A percentile compares a stretch with the other conserved stretches of the same genome.
These are phyloP conservation scores for Ramaria rubella DNA, from an alignment of 768 basidiomycete genomes.

Conservation along the genomic window DNA sequence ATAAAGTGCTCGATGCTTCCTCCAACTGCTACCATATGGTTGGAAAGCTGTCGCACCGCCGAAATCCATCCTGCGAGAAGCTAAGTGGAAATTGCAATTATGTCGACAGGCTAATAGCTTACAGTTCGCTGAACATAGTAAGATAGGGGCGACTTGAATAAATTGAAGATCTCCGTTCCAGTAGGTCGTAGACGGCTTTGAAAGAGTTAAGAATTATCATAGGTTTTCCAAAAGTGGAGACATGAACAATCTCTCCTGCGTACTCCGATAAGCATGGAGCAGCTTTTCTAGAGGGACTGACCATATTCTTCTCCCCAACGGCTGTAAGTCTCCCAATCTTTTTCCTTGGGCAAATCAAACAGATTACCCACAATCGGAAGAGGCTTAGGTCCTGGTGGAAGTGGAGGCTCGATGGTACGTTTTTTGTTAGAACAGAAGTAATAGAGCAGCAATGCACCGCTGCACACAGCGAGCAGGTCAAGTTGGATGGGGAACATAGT, in stretches of 20 bases:
- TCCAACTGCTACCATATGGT: constrained; percentile 10
- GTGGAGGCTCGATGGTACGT: no score
- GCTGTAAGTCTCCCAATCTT: constrained; percentile 8
- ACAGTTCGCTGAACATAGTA: constrained; percentile 32
- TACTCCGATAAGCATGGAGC: neutral
- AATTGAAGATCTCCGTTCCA: constrained; percentile 40
- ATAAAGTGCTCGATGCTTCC: constrained; percentile 34
- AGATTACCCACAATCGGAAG: constrained; percentile 2
- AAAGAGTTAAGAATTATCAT: constrained; percentile 43
- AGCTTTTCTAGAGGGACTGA: neutral
- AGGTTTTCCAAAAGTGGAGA: constrained; percentile 37
- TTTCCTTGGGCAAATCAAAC: neutral
- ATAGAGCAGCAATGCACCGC: no score
- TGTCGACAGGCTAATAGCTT: neutral
- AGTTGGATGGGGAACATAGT: no score
- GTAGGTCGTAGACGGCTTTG: constrained; percentile 36
- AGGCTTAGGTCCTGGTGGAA: constrained; percentile 10
- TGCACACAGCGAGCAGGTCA: no score
- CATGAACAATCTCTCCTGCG: constrained; percentile 42
- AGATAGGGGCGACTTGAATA: constrained; percentile 46
- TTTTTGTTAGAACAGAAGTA: no score
- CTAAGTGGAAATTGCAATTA: neutral
- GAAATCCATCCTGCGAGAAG: neutral
- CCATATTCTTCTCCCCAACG: constrained; percentile 12
- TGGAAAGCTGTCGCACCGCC: neutral